Percentiles rank a stretch among this genome's conserved stretches.
phyloP scores from a whole-genome alignment of 2,329 filamentous ascomycete species.

The Aschersonia sp. region DNA sequence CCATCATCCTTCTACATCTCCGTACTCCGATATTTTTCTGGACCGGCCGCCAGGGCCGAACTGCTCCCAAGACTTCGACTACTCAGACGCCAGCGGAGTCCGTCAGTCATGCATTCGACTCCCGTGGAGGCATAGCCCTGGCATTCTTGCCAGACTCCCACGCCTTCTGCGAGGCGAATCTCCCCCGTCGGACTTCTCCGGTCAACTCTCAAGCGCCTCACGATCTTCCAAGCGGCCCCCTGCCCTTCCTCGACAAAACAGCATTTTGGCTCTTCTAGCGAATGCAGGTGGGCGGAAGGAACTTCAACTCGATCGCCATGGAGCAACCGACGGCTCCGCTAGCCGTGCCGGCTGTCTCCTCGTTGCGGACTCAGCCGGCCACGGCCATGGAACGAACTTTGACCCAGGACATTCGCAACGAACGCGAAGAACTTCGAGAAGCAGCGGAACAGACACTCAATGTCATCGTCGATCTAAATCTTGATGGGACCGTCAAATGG shows the following conservation, averaged over 20 bases:
- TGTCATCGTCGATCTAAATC: conserved; percentile 83
- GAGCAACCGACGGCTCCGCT: conserved; percentile 22
- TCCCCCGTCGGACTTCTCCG: neutral
- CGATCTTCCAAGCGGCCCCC: neutral
- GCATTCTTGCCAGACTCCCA: conserved; percentile 28
- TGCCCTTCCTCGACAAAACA: neutral
- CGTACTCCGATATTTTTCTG: neutral
- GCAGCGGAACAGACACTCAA: conserved; percentile 94
- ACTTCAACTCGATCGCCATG: conserved; percentile 17
- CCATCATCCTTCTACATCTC: neutral
- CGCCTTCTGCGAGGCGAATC: conserved; percentile 9
- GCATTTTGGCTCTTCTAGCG: too few species aligned
- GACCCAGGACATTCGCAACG: conserved; percentile 82
- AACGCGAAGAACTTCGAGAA: conserved; percentile 85
- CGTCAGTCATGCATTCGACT: conserved; percentile 31
- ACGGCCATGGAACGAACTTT: conserved; percentile 49
- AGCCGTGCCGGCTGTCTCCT: conserved; percentile 37
- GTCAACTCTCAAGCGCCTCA: neutral
- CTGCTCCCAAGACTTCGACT: conserved; percentile 8
- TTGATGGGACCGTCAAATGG: conserved; percentile 86
- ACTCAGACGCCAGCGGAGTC: conserved; percentile 12
- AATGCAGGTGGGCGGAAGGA: too few species aligned
- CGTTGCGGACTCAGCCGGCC: conserved; percentile 33
- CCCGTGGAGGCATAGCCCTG: conserved; percentile 30
- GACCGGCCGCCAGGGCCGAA: neutral